Evolutionary conservation across 2,329 filamentous ascomycete genomes (phyloP), one percentile per base, ranked within the genome.

Genomic region (Chaetothyriales sp.): DNA sequence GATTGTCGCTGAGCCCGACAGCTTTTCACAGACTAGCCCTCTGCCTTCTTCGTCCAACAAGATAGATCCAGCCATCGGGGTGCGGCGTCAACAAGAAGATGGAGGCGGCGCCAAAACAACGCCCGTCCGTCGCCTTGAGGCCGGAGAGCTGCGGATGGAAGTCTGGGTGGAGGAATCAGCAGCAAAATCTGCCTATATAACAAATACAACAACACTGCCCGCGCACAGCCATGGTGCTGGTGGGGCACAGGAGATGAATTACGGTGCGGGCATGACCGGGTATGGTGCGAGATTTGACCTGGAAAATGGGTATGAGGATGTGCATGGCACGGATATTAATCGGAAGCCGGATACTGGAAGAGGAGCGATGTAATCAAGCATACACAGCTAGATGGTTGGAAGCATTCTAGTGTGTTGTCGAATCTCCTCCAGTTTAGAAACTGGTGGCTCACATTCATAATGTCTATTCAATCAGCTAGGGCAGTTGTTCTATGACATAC

Each of bases 111-210:
- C 71, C 28, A 76, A 70, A 60, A 79, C 77, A 10, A 76, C 74
- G 46, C 78, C 81, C 1, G 70, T 86, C 44, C 71, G 82, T 55
- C 72, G 74, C 28, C 74, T 85, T 18, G 75, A 81, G 57, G 76
- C 78, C 2, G 81, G 80, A 3, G 78, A 81, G 52, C 76, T 85
- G 62, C 68, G 76, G 20, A 73, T 85, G 60, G 81, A 85, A 63
- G 72, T 80, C 51, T 85, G 80, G 81, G 74, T 84, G 51, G 82
- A 86, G 65, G 79, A 84, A 61, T 75, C 75, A 51, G 72, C 69
- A 55, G 70, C 71, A 49, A 80, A 80, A 61, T 70, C 71, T 62
- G 26, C 51, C n/a, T 15, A 25, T 18, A 7, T 36, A 4, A n/a
- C 6, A 25, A 4, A n/a, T 25, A 25, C 22, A 3, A 25, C 22